A percentile compares a stretch with the other conserved stretches of the same genome.
Evolutionary conservation across 1,284 basidiomycete genomes (phyloP).

Genomic region (Microbotryum scabiosae): DNA sequence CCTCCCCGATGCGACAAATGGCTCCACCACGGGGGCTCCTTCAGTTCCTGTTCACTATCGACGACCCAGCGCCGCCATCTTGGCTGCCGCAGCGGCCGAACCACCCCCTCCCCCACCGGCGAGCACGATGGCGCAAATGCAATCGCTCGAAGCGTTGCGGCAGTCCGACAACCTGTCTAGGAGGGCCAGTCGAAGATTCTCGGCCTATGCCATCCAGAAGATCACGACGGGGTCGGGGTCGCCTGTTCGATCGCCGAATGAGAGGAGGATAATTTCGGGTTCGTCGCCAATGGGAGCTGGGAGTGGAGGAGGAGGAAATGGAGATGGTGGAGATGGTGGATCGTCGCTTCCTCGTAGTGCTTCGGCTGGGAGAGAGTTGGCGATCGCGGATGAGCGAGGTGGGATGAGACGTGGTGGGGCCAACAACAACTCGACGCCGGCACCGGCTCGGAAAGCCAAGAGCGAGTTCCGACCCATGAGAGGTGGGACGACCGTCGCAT

Average conservation of each 20-base stretch:
- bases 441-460: neutral
- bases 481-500: neutral
- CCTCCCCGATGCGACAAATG: neutral
- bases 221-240: conserved; percentile 53
- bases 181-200: conserved; percentile 91
- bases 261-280: neutral
- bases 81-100: neutral
- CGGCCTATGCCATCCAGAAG: conserved; percentile 89
- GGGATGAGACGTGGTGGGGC: neutral
- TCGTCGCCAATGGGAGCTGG: conserved; percentile 5
- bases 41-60: no score
- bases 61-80: conserved; percentile 2
- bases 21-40: no score
- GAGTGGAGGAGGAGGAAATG: neutral
- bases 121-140: conserved; percentile 1
- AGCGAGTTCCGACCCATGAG: conserved; percentile 4
- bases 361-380: conserved; percentile 7
- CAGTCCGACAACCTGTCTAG: conserved; percentile 78
- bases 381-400: neutral
- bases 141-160: conserved; percentile 77
- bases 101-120: conserved; percentile 12
- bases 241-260: conserved; percentile 2
- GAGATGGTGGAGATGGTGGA: conserved; percentile 1
- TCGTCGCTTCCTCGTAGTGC: neutral
- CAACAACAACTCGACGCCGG: neutral